These are phyloP conservation scores for Leptographium galeiforme DNA, from an alignment of 2,329 filamentous ascomycete genomes.

Conservation along the genomic window DNA sequence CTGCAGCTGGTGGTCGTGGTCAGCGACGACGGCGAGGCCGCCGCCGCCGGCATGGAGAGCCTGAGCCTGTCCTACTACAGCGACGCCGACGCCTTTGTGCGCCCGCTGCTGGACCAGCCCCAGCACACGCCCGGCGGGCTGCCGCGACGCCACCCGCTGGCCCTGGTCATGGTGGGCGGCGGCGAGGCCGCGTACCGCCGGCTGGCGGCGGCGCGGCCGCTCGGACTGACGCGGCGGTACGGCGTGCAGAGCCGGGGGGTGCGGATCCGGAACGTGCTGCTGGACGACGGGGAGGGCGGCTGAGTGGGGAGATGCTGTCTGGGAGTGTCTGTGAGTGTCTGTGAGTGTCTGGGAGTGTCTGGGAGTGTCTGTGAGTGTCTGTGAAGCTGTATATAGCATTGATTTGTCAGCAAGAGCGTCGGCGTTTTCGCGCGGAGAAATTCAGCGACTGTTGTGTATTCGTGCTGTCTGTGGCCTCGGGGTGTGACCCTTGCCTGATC, in stretches of 20 bases:
- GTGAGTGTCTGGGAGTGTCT: too few species aligned
- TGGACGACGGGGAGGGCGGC: slow-evolving; percentile 32
- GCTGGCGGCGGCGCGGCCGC: slow-evolving; percentile 46
- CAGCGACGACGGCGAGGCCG: slow-evolving; percentile 44
- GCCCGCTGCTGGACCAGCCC: slow-evolving; percentile 60
- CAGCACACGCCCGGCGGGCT: slow-evolving; percentile 62
- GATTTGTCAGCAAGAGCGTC: too few species aligned
- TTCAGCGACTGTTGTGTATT: too few species aligned
- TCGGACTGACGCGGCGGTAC: slow-evolving; percentile 69
- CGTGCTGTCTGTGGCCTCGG: too few species aligned
- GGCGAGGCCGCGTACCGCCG: slow-evolving; percentile 51
- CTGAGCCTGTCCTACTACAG: slow-evolving; percentile 15
- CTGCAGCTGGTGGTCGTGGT: slow-evolving; percentile 77
- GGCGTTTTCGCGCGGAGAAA: too few species aligned
- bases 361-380: too few species aligned
- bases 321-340: too few species aligned
- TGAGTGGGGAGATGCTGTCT: too few species aligned
- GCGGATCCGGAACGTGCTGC: slow-evolving; percentile 64
- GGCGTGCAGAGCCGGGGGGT: slow-evolving; percentile 70
- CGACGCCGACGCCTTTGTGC: slow-evolving; percentile 20
- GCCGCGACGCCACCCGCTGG: slow-evolving; percentile 56
- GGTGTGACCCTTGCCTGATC: too few species aligned
- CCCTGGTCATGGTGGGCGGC: slow-evolving; percentile 72
- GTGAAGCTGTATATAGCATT: too few species aligned
- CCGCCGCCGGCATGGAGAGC: too few species aligned